These are phyloP conservation scores for Alnus glutinosa DNA, from an alignment of 306 rosid species.

Conservation along the genomic window DNA sequence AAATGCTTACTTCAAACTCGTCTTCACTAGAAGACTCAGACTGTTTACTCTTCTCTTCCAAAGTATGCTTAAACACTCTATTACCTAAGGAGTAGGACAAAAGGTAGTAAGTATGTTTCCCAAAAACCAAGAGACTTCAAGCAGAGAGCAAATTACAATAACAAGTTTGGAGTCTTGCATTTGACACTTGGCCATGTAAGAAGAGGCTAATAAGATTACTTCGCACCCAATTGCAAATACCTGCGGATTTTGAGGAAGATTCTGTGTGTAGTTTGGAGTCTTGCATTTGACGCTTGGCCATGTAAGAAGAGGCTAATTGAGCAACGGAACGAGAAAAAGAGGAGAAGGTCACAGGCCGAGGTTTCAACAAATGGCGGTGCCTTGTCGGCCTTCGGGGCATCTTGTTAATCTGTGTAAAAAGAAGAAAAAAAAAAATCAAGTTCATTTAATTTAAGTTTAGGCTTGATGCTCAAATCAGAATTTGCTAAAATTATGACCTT, in stretches of 20 bases:
- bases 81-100: conserved; percentile 39
- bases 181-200: conserved; percentile 23
- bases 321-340: conserved; percentile 61
- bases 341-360: conserved; percentile 63
- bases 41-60: conserved; percentile 32
- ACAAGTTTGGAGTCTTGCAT: not conserved
- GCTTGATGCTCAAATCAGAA: not conserved
- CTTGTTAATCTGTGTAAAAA: conserved; percentile 4
- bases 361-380: conserved; percentile 24
- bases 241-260: conserved; percentile 23
- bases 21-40: conserved; percentile 56
- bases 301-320: conserved; percentile 27
- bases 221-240: conserved; percentile 15
- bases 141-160: not conserved
- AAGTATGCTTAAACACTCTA: conserved; percentile 19
- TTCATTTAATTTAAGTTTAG: not conserved
- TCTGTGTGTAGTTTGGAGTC: conserved; percentile 20
- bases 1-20: conserved; percentile 59
- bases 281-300: conserved; percentile 23
- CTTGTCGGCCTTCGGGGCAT: conserved; percentile 56
- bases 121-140: not conserved
- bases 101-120: not conserved
- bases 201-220: conserved; percentile 21
- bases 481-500: not conserved
- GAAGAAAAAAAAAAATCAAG: not conserved